Evolutionary conservation across 352 stramenopile genomes (phyloP).

Genomic region (Pythium coloratum): DNA sequence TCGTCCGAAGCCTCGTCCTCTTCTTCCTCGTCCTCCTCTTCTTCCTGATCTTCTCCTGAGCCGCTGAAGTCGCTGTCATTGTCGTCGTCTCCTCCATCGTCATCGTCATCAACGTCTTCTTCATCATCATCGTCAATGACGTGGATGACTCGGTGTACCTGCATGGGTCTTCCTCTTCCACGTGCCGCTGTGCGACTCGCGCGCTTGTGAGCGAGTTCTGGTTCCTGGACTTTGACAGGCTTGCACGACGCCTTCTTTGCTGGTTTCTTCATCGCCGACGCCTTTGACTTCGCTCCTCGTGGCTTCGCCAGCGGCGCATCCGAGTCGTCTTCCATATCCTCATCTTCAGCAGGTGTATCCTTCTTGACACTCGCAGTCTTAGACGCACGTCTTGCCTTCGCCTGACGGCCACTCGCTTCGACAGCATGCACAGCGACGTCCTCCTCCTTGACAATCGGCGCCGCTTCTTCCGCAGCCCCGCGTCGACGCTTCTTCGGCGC

Average conservation of each 20-base stretch:
- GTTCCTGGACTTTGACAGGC: slow-evolving; percentile 23
- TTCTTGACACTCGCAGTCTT: not conserved
- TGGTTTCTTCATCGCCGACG: not conserved
- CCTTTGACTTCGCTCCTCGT: not conserved
- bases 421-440: not conserved
- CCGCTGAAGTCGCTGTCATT: slow-evolving; percentile 28
- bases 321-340: not conserved
- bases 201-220: slow-evolving; percentile 20
- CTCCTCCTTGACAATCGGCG: not conserved
- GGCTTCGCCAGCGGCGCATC: slow-evolving; percentile 2
- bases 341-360: not conserved
- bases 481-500: not conserved
- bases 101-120: slow-evolving; percentile 18
- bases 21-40: slow-evolving; percentile 39
- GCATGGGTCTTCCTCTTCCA: not conserved
- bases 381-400: not conserved
- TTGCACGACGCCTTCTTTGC: slow-evolving; percentile 3
- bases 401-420: not conserved
- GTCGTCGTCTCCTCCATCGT: slow-evolving; percentile 28
- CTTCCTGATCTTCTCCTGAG: slow-evolving; percentile 37
- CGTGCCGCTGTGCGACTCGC: slow-evolving; percentile 14
- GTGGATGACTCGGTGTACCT: not conserved
- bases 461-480: not conserved
- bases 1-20: slow-evolving; percentile 40
- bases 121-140: slow-evolving; percentile 7